Evolutionary conservation across 805 yeast species (phyloP), one percentile per base, ranked within the genome.

Genomic region (Crinitomyces ghanaensis): DNA sequence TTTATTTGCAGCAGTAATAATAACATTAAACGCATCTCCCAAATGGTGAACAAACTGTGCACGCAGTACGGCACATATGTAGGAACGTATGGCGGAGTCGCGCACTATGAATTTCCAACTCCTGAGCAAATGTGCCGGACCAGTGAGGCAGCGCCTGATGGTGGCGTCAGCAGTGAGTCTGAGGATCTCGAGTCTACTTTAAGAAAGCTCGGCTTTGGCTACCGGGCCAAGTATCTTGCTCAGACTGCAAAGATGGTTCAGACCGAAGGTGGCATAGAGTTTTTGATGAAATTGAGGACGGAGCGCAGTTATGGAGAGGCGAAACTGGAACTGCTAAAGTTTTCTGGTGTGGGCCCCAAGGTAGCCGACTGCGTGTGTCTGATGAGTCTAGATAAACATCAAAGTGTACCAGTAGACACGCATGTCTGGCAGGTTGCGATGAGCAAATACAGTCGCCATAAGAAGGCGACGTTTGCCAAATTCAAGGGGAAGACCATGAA

Each of bases 1-100:
- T 91, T 88, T 43, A 91, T 91, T 7, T 91, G 97, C 57, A 83
- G 95, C 2, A 77, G 93, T n/a, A 91, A 91, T 55, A 91, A 91
- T 57, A 91, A 91, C 49, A 91, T 91, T 34, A 84, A 88, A 49
- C 65, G 98, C 23, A 91, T 91, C 29, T 79, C 94, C 2, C 77
- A 78, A 47, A 85, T 91, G 95, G 91, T 95, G 16, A 83, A 82
- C 42, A 67, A 68, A 29, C 59, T 91, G 23, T 77, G 94, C 49
- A 46, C 59, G 1, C 65, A 77, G 37, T 86, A 71, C 51, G 97
- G 97, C 4, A 58, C 65, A 2, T 63, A 57, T 31, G 56, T 88
- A 15, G 71, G 65, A 4, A 59, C 60, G 2, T 60, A 65, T 41
- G 70, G 72, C 19, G 80, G 74, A 1, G 46, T 65, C 7, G 57